phyloP scores from a whole-genome alignment of 148 eudicot genomes.

The Heliosperma pusillum region DNA sequence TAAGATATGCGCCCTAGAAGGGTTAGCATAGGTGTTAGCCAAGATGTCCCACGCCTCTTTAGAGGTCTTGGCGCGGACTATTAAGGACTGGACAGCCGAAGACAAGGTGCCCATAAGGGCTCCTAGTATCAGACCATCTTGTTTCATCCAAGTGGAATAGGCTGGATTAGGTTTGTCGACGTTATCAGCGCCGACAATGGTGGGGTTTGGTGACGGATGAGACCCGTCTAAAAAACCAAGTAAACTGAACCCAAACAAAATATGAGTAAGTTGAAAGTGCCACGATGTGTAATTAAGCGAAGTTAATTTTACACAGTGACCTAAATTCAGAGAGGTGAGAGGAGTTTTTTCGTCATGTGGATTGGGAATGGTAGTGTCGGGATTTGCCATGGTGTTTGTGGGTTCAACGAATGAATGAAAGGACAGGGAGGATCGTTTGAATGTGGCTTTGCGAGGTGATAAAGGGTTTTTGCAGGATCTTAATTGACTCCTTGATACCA shows the following conservation, averaged over 20 bases:
- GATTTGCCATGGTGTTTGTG: not conserved
- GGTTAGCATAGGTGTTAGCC: not conserved
- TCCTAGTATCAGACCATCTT: not conserved
- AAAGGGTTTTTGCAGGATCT: not conserved
- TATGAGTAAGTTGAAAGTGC: not conserved
- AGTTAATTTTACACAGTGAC: not conserved
- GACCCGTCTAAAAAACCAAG: not conserved
- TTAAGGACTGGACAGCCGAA: not conserved
- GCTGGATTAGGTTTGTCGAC: not conserved
- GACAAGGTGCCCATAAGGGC: not conserved
- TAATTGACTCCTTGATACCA: not conserved
- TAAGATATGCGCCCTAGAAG: not conserved
- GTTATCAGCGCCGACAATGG: not conserved
- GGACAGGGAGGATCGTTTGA: not conserved
- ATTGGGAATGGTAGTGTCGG: not conserved
- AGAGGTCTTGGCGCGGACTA: not conserved
- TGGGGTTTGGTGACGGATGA: not conserved
- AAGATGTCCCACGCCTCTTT: not conserved
- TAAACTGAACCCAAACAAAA: not conserved
- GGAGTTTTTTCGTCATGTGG: not conserved
- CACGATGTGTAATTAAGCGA: not conserved
- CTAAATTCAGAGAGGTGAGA: not conserved
- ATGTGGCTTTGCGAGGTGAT: not conserved
- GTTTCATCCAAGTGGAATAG: not conserved
- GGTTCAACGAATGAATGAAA: not conserved